These are phyloP conservation scores for Nyssa sinensis DNA, from an alignment of 148 eudicot genomes.

Conservation along the genomic window DNA sequence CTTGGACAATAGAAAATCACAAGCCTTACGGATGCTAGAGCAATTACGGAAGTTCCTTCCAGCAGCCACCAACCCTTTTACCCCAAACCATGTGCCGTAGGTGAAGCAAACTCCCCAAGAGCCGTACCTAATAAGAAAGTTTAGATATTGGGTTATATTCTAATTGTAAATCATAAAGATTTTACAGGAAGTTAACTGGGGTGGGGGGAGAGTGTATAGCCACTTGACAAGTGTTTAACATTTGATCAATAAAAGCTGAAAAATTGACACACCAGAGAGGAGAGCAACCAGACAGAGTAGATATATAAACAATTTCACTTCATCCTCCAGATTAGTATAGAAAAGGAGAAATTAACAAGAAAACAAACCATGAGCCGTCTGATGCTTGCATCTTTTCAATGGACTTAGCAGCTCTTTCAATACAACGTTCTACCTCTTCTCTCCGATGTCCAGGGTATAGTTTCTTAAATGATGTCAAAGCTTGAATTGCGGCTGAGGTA, in stretches of 20 bases:
- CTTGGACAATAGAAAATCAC: constrained; percentile 77
- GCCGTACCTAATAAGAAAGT: constrained; percentile 63
- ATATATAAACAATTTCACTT: background rate
- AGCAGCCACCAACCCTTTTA: constrained; percentile 71
- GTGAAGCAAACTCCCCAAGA: constrained; percentile 97
- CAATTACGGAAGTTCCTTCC: constrained; percentile 57
- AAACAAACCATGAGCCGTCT: constrained; percentile 92
- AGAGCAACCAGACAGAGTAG: background rate
- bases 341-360: constrained; percentile 3
- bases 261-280: background rate
- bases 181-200: too few relatives aligned
- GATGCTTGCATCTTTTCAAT: constrained; percentile 74
- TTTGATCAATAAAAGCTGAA: constrained; percentile 8
- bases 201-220: background rate
- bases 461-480: constrained; percentile 65
- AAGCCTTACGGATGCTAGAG: constrained; percentile 72
- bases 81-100: constrained; percentile 89
- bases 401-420: constrained; percentile 58
- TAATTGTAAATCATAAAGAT: background rate
- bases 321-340: background rate
- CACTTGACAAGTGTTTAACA: background rate
- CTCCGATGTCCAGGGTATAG: constrained; percentile 80
- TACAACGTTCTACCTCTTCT: constrained; percentile 68
- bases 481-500: constrained; percentile 95
- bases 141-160: background rate